Evolutionary conservation across 805 yeast genomes (phyloP).

Genomic region (Candida tibetensis): DNA sequence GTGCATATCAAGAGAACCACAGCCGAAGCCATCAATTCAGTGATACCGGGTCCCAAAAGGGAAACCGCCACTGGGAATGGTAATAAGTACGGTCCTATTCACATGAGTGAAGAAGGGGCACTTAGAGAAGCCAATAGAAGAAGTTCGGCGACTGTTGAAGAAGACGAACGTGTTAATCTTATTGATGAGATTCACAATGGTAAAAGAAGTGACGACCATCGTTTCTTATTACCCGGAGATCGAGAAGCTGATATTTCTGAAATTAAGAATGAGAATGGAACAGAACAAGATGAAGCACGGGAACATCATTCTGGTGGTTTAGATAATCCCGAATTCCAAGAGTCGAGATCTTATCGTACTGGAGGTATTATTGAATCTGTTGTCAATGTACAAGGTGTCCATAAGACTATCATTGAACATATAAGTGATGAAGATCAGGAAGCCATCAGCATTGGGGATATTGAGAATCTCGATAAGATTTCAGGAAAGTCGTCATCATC

Average conservation of each 20-base stretch:
- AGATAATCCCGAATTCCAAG: slow-evolving; percentile 25
- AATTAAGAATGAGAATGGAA: slow-evolving; percentile 9
- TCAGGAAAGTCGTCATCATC: slow-evolving; percentile 5
- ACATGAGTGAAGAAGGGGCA: slow-evolving; percentile 46
- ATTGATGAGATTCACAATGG: not conserved
- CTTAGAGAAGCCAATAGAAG: slow-evolving; percentile 22
- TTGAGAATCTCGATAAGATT: slow-evolving; percentile 4
- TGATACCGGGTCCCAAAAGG: slow-evolving; percentile 21
- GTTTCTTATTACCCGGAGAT: slow-evolving; percentile 22
- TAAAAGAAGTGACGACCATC: slow-evolving; percentile 7
- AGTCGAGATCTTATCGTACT: slow-evolving; percentile 41
- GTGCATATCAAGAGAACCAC: slow-evolving; percentile 66
- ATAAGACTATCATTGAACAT: slow-evolving; percentile 80
- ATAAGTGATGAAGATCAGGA: slow-evolving; percentile 46
- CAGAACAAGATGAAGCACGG: not conserved
- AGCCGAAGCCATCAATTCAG: slow-evolving; percentile 13
- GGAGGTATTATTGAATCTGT: slow-evolving; percentile 78
- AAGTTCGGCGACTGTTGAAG: slow-evolving; percentile 3
- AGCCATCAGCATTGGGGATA: slow-evolving; percentile 2
- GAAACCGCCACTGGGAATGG: slow-evolving; percentile 9
- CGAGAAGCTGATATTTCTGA: slow-evolving; percentile 26
- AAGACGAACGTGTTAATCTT: slow-evolving; percentile 3
- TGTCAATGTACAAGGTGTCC: slow-evolving; percentile 79
- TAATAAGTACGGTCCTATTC: slow-evolving; percentile 35
- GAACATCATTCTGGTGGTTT: not conserved